Percentiles rank a stretch among this genome's conserved stretches.
Conservation (phyloP, 73 alveolate species). For the Tetrahymena elliotti region DNA sequence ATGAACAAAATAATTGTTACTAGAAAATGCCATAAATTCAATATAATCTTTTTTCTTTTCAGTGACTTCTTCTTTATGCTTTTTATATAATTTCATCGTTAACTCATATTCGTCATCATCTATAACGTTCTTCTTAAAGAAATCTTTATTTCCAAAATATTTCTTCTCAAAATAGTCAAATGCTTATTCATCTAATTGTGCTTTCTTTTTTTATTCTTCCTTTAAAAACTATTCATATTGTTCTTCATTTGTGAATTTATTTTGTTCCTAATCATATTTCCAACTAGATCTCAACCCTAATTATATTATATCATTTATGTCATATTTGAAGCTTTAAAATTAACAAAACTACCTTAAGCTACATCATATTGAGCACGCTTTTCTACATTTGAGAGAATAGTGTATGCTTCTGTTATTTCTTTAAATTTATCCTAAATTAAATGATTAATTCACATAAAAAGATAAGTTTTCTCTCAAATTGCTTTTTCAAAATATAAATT, state of each 20-base stretch:
- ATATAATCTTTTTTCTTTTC: slow-evolving; percentile 6
- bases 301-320: background rate
- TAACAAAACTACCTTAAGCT: slow-evolving; percentile 1
- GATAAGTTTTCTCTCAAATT: background rate
- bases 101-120: slow-evolving; percentile 34
- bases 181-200: slow-evolving; percentile 7
- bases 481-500: background rate
- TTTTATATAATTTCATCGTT: slow-evolving; percentile 11
- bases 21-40: background rate
- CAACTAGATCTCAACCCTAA: slow-evolving; percentile 13
- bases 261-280: slow-evolving; percentile 14
- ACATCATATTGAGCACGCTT: slow-evolving; percentile 22
- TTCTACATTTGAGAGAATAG: slow-evolving; percentile 17
- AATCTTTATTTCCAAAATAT: slow-evolving; percentile 29
- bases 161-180: slow-evolving; percentile 16
- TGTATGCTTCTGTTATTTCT: slow-evolving; percentile 49
- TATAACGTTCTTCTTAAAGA: slow-evolving; percentile 20
- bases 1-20: slow-evolving; percentile 4
- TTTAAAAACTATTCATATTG: slow-evolving; percentile 1
- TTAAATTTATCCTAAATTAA: slow-evolving; percentile 27
- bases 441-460: background rate
- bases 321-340: background rate
- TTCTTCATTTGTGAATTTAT: background rate
- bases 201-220: background rate
- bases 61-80: slow-evolving; percentile 11